These are phyloP conservation scores for Lachnellula occidentalis DNA, from an alignment of 2,329 filamentous ascomycete genomes.

Conservation along the genomic window DNA sequence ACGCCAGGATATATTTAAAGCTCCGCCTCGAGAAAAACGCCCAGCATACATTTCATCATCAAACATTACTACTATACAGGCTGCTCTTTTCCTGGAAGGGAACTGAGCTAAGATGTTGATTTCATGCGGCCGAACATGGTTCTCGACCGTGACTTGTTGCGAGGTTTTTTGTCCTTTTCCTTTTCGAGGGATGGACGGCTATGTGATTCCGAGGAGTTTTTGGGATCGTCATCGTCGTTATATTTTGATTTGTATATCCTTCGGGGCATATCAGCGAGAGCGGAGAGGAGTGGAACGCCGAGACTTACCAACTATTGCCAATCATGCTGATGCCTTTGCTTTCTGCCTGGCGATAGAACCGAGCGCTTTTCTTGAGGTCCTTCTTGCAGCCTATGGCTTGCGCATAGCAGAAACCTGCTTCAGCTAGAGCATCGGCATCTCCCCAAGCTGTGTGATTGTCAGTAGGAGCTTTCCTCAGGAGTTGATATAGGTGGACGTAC, in stretches of 20 bases:
- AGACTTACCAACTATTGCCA: constrained; percentile 87
- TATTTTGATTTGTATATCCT: constrained; percentile 99
- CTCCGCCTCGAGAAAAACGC: background rate
- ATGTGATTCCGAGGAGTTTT: constrained; percentile 36
- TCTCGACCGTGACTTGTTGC: constrained; percentile 71
- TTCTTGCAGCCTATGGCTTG: constrained; percentile 93
- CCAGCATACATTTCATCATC: background rate
- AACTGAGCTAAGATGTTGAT: constrained; percentile 1
- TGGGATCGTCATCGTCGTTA: constrained; percentile 51
- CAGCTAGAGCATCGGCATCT: constrained; percentile 86
- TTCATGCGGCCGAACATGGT: constrained; percentile 59
- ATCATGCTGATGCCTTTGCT: constrained; percentile 95
- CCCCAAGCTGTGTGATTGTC: constrained; percentile 63
- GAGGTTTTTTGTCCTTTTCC: constrained; percentile 52
- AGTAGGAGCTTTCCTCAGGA: constrained; percentile 7
- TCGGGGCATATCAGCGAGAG: constrained; percentile 1
- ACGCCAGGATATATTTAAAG: background rate
- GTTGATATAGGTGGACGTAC: constrained; percentile 42
- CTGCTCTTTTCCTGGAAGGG: background rate
- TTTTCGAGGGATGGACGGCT: constrained; percentile 25
- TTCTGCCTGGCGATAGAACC: constrained; percentile 85
- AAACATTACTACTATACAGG: background rate
- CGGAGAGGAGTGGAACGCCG: background rate
- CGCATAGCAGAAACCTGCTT: constrained; percentile 94
- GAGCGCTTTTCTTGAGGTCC: constrained; percentile 88